Evolutionary conservation across 2,329 filamentous ascomycete species (phyloP).

Genomic region (Ascochyta rabiei): DNA sequence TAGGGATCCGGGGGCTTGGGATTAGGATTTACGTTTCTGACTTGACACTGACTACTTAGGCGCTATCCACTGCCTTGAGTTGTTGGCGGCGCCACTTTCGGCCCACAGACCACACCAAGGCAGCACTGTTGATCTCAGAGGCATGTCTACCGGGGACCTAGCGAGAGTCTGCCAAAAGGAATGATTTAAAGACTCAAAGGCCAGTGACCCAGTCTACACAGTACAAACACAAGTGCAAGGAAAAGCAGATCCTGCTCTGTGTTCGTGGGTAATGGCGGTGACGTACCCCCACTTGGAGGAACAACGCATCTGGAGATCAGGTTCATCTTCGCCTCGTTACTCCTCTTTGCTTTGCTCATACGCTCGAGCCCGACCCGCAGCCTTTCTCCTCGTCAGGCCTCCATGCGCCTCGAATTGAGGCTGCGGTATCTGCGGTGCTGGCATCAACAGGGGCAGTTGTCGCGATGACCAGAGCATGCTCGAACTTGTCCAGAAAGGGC

Average conservation of each 20-base stretch:
- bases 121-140: constrained; percentile 40
- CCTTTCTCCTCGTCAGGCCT: constrained; percentile 35
- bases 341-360: constrained; percentile 32
- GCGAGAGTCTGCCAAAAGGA: constrained; percentile 35
- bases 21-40: constrained; percentile 40
- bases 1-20: constrained; percentile 45
- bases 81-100: constrained; percentile 45
- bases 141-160: constrained; percentile 37
- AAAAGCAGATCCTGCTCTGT: constrained; percentile 32
- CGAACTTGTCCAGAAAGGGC: constrained; percentile 31
- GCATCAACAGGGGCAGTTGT: constrained; percentile 28
- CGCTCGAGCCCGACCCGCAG: constrained; percentile 35
- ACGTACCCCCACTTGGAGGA: constrained; percentile 39
- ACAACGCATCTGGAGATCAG: constrained; percentile 29
- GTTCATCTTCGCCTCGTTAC: constrained; percentile 29
- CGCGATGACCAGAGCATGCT: constrained; percentile 29
- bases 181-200: constrained; percentile 32
- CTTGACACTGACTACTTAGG: constrained; percentile 22
- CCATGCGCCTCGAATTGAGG: constrained; percentile 38
- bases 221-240: constrained; percentile 33
- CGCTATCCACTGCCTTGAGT: constrained; percentile 40
- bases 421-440: constrained; percentile 32
- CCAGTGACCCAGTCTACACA: too few species aligned
- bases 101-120: constrained; percentile 40
- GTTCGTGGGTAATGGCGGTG: constrained; percentile 34